Evolutionary conservation across 2,329 filamentous ascomycete species (phyloP).

Genomic region (Dryadomyces quercus-mongolicae): DNA sequence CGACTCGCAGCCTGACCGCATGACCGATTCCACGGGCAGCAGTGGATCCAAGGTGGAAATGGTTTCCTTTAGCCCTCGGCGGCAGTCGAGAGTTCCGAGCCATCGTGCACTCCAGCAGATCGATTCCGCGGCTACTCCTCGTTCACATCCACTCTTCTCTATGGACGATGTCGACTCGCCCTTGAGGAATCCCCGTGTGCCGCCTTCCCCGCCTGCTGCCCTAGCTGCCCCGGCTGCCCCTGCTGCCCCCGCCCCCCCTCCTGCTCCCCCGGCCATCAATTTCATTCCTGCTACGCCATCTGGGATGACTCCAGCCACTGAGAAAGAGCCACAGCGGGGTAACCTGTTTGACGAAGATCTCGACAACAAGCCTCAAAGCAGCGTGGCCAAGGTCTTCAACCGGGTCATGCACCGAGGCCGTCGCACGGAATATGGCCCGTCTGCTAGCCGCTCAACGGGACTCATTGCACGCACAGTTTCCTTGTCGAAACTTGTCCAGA

Average conservation of each 20-base stretch:
- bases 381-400: conserved; percentile 36
- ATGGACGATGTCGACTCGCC: conserved; percentile 48
- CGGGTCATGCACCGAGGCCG: conserved; percentile 28
- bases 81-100: no score
- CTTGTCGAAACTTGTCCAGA: conserved; percentile 23
- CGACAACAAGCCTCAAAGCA: conserved; percentile 21
- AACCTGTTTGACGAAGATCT: conserved; percentile 36
- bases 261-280: conserved; percentile 27
- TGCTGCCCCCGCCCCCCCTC: conserved; percentile 20
- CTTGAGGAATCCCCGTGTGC: conserved; percentile 47
- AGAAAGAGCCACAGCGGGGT: conserved; percentile 38
- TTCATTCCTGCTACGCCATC: conserved; percentile 54
- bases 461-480: conserved; percentile 41
- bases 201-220: conserved; percentile 34
- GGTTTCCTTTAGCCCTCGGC: background rate
- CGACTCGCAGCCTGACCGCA: conserved; percentile 10
- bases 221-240: background rate
- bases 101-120: no score
- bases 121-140: conserved; percentile 15
- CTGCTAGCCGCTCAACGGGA: conserved; percentile 25
- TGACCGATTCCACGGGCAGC: background rate
- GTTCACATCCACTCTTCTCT: conserved; percentile 28
- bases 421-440: conserved; percentile 30
- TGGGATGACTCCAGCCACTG: conserved; percentile 40
- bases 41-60: conserved; percentile 3